phyloP scores from a whole-genome alignment of 352 stramenopile genomes.

The Pythium rhizo-oryzae region DNA sequence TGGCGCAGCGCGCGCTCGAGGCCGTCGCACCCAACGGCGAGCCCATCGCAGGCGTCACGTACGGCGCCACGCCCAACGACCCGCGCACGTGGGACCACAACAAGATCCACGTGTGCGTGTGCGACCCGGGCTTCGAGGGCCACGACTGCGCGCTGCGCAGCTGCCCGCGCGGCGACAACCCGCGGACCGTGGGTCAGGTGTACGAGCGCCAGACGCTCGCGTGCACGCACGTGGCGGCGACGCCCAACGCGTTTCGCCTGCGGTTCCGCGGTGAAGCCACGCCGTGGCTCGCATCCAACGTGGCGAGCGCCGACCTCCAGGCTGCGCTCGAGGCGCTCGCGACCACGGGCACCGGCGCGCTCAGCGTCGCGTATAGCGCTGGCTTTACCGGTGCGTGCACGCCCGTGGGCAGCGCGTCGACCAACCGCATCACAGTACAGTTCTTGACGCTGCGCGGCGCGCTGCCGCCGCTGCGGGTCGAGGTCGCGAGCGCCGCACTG shows the following conservation, averaged over 20 bases:
- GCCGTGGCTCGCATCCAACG: conserved; percentile 42
- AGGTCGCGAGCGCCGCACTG: conserved; percentile 34
- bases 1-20: conserved; percentile 60
- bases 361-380: conserved; percentile 58
- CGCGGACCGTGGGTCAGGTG: conserved; percentile 58
- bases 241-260: conserved; percentile 51
- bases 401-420: conserved; percentile 15
- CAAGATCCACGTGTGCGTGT: conserved; percentile 89
- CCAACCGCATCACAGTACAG: conserved; percentile 64
- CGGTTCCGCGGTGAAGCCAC: conserved; percentile 58
- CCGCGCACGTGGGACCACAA: conserved; percentile 84
- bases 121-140: conserved; percentile 80
- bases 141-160: conserved; percentile 80
- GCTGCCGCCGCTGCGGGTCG: conserved; percentile 49
- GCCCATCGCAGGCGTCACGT: conserved; percentile 47
- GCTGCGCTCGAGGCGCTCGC: conserved; percentile 42
- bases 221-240: conserved; percentile 45
- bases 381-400: conserved; percentile 53
- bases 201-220: conserved; percentile 66
- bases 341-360: conserved; percentile 34
- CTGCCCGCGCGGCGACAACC: conserved; percentile 70
- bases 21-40: conserved; percentile 49
- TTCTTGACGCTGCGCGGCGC: conserved; percentile 65
- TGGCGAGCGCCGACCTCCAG: conserved; percentile 39
- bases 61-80: conserved; percentile 68